Evolutionary conservation across 2,329 filamentous ascomycete species (phyloP).

Genomic region (Coniochaeta ligniaria): DNA sequence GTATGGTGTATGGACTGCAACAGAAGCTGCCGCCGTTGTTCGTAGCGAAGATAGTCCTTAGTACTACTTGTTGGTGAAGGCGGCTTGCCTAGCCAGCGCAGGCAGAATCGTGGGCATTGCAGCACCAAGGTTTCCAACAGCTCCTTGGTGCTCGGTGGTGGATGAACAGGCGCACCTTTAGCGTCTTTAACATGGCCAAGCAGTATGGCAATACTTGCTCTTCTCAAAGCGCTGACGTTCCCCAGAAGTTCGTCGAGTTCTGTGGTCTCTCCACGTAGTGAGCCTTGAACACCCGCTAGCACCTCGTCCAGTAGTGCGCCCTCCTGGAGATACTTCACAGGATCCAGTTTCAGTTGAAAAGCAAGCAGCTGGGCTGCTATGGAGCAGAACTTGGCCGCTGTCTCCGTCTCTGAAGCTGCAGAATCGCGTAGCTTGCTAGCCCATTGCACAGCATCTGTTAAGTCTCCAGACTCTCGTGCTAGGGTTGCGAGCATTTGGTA

Average conservation of each 20-base stretch:
- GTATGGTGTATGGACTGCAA: conserved; percentile 45
- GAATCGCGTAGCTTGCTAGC: conserved; percentile 35
- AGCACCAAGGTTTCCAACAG: conserved; percentile 50
- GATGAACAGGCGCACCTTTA: conserved; percentile 3
- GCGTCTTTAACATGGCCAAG: conserved; percentile 13
- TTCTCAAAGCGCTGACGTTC: conserved; percentile 47
- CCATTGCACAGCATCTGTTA: conserved; percentile 49
- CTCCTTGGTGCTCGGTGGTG: conserved; percentile 14
- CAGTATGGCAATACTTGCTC: conserved; percentile 44
- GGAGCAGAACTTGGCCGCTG: conserved; percentile 42
- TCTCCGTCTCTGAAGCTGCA: conserved; percentile 31
- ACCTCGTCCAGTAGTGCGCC: conserved; percentile 39
- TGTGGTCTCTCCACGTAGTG: conserved; percentile 48
- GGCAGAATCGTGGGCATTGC: conserved; percentile 51
- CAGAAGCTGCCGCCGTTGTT: conserved; percentile 49
- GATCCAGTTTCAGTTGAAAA: conserved; percentile 38
- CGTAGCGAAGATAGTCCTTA: conserved; percentile 54
- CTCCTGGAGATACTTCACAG: conserved; percentile 26
- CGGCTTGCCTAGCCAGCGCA: conserved; percentile 54
- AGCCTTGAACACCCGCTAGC: conserved; percentile 46
- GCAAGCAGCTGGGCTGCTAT: conserved; percentile 48
- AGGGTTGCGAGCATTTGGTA: conserved; percentile 41
- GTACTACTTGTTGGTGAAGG: conserved; percentile 42
- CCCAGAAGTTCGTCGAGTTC: conserved; percentile 56
- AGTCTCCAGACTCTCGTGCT: conserved; percentile 39